Evolutionary conservation across 805 yeast genomes (phyloP), one percentile per base, ranked within the genome.

Genomic region (Suhomyces sp.): DNA sequence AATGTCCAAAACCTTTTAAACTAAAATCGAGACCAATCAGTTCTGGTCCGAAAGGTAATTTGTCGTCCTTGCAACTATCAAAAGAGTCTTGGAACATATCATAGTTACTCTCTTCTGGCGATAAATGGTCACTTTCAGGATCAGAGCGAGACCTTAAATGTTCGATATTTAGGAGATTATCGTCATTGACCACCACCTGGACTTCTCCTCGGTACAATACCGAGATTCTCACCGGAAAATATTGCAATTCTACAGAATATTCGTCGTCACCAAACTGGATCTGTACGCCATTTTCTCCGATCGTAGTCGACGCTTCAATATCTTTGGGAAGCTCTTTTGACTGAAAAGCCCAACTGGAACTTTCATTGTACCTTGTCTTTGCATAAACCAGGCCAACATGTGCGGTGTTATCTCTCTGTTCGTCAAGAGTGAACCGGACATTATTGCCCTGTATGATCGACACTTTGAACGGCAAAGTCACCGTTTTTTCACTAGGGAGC

Each of bases 11-110:
- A 0, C 83, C 85, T 2, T 70, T 64, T 58, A 94, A 85, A 0
- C 82, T 70, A 54, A 90, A 79, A 66, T 94, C 99, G 27, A 88
- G 58, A 0, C 87, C 97, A 24, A 94, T 77, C 0, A 97, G 83
- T 68, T 94, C 98, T 0, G 99, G 98, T 0, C 96, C 96, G 40
- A 88, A 70, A 6, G 91, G 90, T 10, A 88, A 58, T 3, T 76
- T 70, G 66, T 94, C 99, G 3, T 61, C 68, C 35, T 66, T 76
- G 63, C 90, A 96, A 22, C 49, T 36, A 51, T 73, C 71, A 66
- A 90, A 92, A 26, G 76, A 64, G 66, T 93, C 98, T 10, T 68
- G 68, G 73, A 89, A 93, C 71, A 85, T 77, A 56, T 88, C 83
- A 58, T 73, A 85, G 44, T 79, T 77, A 1, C 83, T 73, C 69